Conservation (phyloP, 2,329 filamentous ascomycete species). For the Neoscytalidium dimidiatum region DNA sequence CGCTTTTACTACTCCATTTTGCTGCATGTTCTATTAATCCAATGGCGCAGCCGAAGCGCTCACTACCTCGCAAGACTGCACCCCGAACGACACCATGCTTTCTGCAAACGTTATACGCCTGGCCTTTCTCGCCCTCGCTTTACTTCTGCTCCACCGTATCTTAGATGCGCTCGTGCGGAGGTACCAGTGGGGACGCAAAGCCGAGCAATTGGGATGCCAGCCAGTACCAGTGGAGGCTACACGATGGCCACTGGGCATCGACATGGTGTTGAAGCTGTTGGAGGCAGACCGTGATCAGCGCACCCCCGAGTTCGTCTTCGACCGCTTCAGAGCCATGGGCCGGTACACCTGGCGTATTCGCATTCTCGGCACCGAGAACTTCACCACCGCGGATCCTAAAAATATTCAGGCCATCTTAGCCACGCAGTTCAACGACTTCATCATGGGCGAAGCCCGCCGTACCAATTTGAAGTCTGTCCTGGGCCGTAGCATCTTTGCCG, state of each 20-base stretch:
- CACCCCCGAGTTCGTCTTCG: constrained; percentile 2
- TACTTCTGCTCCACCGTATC: neutral
- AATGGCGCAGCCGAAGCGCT: neutral
- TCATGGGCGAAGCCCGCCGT: constrained; percentile 37
- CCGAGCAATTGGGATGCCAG: neutral
- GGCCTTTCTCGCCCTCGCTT: neutral
- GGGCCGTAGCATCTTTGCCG: constrained; percentile 49
- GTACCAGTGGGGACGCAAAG: neutral
- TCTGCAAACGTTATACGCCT: neutral
- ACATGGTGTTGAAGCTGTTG: neutral
- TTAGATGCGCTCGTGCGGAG: neutral
- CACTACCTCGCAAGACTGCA: neutral
- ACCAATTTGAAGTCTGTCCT: constrained; percentile 42
- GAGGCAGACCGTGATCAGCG: constrained; percentile 2
- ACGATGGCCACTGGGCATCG: constrained; percentile 1
- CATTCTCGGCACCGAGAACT: constrained; percentile 42
- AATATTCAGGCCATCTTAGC: constrained; percentile 50
- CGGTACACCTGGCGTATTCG: constrained; percentile 25
- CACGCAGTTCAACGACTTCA: constrained; percentile 49
- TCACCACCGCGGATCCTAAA: constrained; percentile 49
- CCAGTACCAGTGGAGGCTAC: neutral
- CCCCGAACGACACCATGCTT: neutral
- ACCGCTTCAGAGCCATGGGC: constrained; percentile 2
- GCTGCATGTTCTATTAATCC: neutral
- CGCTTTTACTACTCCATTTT: neutral